Base-by-base conservation (phyloP, 2,329 filamentous ascomycete genomes). In the Fusarium aywerte region DNA sequence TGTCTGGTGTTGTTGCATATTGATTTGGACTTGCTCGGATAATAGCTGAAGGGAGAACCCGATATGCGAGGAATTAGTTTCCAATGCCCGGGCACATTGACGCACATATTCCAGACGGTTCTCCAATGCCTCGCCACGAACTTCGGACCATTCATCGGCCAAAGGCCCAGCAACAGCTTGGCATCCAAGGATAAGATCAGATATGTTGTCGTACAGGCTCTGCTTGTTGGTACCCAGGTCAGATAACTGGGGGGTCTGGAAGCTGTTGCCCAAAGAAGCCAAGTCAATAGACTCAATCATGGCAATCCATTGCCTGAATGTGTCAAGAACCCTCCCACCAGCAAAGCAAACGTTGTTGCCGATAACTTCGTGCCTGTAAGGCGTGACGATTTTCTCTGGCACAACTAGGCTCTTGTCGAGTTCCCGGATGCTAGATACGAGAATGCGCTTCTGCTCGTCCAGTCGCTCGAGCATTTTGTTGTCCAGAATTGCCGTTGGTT, bases 181-280 rank as follows among this genome's bases (percentile, higher is more conserved):
- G 74, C 94, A 97, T 59, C 90, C 89, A 48, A 97, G 81, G 5
- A 98, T 81, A 27, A 99, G 85, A 76, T 98, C 96, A 10, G 93
- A 94, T 55, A 97, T 91, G 60, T 93, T 91, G 78, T 98, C 96
- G 78, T 98, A 98, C 18, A 97, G 84, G 71, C 91, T 92, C 77
- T 99, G 96, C 79, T 98, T 98, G 77, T 97, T 92, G 31, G 90
- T 87, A 73, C 89, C 90, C 76, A 97, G 97, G 71, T 98, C 96
- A 45, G 89, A 86, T 31, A 98, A 81, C 71, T 96, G 92, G 1
- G 93, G 93, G 40, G 91, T 95, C 76, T 95, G 92, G 69, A 94
- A 90, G 59, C 86, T 90, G 59, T 90, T 90, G 38, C 89, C 90
- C 4, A 98, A 81, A 1, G 91, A 87, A 1, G 92, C 90, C 15